Conservation (phyloP, 2,329 filamentous ascomycete species). For the Ceratocystis albifundus region DNA sequence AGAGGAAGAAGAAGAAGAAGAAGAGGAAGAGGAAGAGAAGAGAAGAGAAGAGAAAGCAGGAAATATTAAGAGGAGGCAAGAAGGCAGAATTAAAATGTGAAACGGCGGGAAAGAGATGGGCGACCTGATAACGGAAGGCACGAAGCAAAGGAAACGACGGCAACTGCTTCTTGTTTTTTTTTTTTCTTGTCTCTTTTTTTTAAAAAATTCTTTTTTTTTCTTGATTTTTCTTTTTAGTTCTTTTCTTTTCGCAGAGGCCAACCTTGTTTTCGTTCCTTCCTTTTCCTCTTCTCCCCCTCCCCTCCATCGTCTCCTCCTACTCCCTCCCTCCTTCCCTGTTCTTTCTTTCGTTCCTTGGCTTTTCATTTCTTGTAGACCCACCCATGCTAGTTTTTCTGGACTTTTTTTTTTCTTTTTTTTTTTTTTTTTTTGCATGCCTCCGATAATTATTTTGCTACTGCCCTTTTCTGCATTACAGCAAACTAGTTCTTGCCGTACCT, state of each 20-base stretch:
- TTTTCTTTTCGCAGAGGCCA: background rate
- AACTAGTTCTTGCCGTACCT: too few species aligned
- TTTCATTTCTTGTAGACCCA: background rate
- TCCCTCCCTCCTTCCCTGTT: background rate
- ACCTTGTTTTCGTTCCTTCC: constrained; percentile 5
- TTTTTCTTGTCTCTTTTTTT: background rate
- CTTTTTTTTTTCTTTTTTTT: too few species aligned
- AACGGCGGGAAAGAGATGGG: constrained; percentile 1
- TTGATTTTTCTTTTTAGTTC: background rate
- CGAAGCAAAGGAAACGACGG: constrained; percentile 7
- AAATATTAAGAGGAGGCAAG: constrained; percentile 9
- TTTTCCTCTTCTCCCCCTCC: background rate
- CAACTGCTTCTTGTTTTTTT: constrained; percentile 9
- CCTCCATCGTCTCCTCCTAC: background rate
- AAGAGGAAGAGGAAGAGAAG: constrained; percentile 12
- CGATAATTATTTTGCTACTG: too few species aligned
- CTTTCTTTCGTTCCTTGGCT: constrained; percentile 2
- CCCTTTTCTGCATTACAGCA: too few species aligned
- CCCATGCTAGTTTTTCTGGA: background rate
- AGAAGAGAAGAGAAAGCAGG: background rate
- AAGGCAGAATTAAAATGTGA: constrained; percentile 18
- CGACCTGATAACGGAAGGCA: constrained; percentile 19
- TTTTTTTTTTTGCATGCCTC: background rate
- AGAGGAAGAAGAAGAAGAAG: background rate
- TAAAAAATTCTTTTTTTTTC: too few species aligned